Conservation (phyloP, 306 rosid species). For the Hippophae rhamnoides region DNA sequence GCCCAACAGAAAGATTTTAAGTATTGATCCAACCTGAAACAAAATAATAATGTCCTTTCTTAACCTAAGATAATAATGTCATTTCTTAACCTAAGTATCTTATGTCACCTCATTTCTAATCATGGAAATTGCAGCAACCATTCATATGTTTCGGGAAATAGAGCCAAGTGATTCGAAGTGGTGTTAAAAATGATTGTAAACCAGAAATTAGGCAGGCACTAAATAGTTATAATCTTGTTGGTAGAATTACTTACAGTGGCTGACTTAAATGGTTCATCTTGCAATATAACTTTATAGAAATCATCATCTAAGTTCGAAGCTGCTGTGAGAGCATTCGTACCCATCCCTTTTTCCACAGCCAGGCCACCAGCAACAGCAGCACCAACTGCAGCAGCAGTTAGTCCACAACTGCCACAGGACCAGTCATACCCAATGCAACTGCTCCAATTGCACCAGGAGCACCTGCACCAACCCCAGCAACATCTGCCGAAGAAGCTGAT, state of each 20-base stretch:
- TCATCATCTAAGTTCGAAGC: constrained; percentile 67
- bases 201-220: too few relatives aligned
- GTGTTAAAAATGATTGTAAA: too few relatives aligned
- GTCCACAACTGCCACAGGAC: constrained; percentile 79
- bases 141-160: background rate
- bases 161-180: too few relatives aligned
- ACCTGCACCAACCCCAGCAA: constrained; percentile 83
- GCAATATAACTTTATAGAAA: constrained; percentile 70
- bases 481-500: constrained; percentile 71
- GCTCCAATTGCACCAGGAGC: constrained; percentile 77
- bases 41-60: constrained; percentile 1
- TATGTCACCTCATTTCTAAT: too few relatives aligned
- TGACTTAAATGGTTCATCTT: constrained; percentile 93
- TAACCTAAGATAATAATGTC: too few relatives aligned
- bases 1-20: constrained; percentile 70
- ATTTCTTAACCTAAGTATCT: too few relatives aligned
- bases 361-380: constrained; percentile 78
- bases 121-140: background rate
- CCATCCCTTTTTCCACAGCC: constrained; percentile 47
- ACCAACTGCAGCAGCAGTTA: constrained; percentile 88
- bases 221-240: too few relatives aligned
- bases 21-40: constrained; percentile 62
- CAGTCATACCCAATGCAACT: constrained; percentile 62
- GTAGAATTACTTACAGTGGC: constrained; percentile 54
- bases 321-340: constrained; percentile 64